Conservation (phyloP, 441 rosid species). For the Croton laevigatus region DNA sequence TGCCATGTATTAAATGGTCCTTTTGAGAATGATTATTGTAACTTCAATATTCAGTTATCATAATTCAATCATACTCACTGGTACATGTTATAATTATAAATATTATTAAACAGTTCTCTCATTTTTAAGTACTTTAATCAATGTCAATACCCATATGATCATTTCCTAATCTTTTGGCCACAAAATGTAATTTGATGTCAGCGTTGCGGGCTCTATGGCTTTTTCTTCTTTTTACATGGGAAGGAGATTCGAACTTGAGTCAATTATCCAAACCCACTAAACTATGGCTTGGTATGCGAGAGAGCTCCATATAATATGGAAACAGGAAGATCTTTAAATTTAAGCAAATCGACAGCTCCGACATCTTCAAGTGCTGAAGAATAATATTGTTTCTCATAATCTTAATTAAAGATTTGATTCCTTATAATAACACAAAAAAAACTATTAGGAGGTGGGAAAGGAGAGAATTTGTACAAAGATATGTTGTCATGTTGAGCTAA, state of each 20-base stretch:
- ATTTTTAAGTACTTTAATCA: neutral
- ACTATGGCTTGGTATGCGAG: too few species aligned
- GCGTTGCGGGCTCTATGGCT: too few species aligned
- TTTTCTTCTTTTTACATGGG: too few species aligned
- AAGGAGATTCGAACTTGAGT: too few species aligned
- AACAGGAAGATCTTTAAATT: neutral
- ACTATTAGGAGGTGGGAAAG: neutral
- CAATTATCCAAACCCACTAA: too few species aligned
- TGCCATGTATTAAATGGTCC: neutral
- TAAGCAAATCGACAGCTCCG: slow-evolving; percentile 2
- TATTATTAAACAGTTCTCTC: neutral
- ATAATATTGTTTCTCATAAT: slow-evolving; percentile 2
- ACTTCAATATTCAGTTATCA: slow-evolving; percentile 6
- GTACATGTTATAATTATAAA: neutral
- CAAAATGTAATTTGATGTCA: neutral
- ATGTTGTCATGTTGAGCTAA: slow-evolving; percentile 10
- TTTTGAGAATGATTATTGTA: neutral
- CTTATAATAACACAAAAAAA: neutral
- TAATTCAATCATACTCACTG: neutral
- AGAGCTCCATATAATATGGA: too few species aligned
- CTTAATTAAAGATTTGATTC: neutral
- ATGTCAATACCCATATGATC: neutral
- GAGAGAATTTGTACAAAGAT: neutral
- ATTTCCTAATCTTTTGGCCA: neutral
- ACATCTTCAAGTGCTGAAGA: slow-evolving; percentile 2